These are phyloP conservation scores for Picochlorum sp. DNA, from an alignment of 139 green algal genomes.

Conservation along the genomic window DNA sequence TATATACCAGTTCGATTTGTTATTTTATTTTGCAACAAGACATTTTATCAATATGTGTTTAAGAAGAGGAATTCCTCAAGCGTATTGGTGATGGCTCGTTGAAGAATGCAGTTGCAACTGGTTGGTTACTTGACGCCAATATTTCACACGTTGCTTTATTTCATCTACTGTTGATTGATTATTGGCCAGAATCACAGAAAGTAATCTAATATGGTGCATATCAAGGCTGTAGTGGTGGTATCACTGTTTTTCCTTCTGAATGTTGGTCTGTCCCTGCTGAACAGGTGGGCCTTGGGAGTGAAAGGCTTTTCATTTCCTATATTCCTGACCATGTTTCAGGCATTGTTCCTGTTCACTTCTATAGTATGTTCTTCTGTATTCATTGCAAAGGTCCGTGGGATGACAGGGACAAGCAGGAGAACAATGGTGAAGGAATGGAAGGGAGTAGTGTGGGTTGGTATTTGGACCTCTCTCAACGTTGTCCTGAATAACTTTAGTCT, in stretches of 20 bases:
- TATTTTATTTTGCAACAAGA: too few species aligned
- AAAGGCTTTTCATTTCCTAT: conserved; percentile 9
- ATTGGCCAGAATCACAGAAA: too few species aligned
- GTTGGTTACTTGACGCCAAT: too few species aligned
- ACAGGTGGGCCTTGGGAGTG: conserved; percentile 8
- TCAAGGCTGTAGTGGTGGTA: conserved; percentile 3
- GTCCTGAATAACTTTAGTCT: conserved; percentile 10
- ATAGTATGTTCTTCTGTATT: neutral
- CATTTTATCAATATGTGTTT: too few species aligned
- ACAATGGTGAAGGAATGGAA: conserved; percentile 1
- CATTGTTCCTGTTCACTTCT: conserved; percentile 1
- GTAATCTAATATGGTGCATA: neutral
- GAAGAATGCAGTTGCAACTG: too few species aligned
- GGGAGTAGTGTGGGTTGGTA: neutral
- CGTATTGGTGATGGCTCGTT: too few species aligned
- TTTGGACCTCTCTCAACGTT: neutral
- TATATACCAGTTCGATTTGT: too few species aligned
- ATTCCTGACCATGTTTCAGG: conserved; percentile 4
- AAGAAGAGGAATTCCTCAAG: too few species aligned
- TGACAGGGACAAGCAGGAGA: too few species aligned
- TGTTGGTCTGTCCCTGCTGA: conserved; percentile 1
- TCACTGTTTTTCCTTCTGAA: conserved; percentile 8
- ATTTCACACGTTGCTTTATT: too few species aligned
- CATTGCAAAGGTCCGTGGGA: too few species aligned
- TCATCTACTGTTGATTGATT: too few species aligned